Base-by-base conservation (phyloP, 495 filamentous ascomycete genomes). In the Penicillium tannophilum region DNA sequence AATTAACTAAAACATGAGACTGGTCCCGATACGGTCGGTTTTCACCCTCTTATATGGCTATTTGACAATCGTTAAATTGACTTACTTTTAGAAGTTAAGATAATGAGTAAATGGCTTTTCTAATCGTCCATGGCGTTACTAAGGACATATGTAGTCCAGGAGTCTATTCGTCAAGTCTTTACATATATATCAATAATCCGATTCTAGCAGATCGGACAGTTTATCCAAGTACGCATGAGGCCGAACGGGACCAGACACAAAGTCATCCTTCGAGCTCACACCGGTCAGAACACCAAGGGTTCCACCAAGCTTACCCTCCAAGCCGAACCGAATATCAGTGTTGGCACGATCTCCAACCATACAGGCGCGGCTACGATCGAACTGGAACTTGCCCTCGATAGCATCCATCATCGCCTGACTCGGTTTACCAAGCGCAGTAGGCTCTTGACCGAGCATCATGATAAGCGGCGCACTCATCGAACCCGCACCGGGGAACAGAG, bases 371-470 rank as follows among this genome's bases (percentile, higher is more conserved):
- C 78, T 86, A 41, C 92, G 84, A 69, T 98, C 90, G 52, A 98
- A 89, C 54, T 84, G 78, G 69, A 97, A 96, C 74, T 93, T 96
- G 33, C 93, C 93, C 79, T 98, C 93, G 66, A 98, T 89, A 7
- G 95, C 90, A 75, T 97, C 93, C 94, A 98, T 96, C 94, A 98
- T 98, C 11, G 92, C 93, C 78, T 96, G 90, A 62, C 90, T 96
- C 5, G 94, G 95, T 74, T 99, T 99, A 10, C 94, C 94, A 45
- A 97, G 73, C 6, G 90, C 85, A 35, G 90, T 67, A 1, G 93
- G 92, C 64, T 88, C 77, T 74, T 83, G 66, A 11, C 54, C 54
- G 65, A 84, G 77, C 86, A 93, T 93, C 71, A 88, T 88, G 44
- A 86, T 79, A 52, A 99, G 72, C 6, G 93, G 90, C 46, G 90